Conservation (phyloP, 2,329 filamentous ascomycete genomes). For the Penicillium sp. region DNA sequence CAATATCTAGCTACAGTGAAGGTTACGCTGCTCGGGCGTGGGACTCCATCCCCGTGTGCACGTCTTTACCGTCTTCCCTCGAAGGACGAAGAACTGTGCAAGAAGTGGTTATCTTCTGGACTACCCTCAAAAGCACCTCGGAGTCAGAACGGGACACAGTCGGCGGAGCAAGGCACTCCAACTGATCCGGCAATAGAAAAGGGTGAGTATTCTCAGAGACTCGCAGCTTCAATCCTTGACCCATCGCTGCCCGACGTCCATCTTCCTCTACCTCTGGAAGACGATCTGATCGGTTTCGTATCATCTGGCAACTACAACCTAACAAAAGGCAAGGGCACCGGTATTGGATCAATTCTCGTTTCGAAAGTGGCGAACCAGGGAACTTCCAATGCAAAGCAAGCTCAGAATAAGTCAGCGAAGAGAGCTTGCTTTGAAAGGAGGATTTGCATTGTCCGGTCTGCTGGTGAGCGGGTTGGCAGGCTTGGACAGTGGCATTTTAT, state of each 20-base stretch:
- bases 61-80: constrained; percentile 83
- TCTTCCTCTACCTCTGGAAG: constrained; percentile 62
- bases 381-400: constrained; percentile 7
- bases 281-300: constrained; percentile 83
- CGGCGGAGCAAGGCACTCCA: constrained; percentile 11
- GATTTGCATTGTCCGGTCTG: constrained; percentile 74
- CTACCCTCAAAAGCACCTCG: neutral
- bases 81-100: constrained; percentile 51
- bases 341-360: constrained; percentile 66
- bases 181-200: constrained; percentile 15
- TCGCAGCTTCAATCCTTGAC: constrained; percentile 30
- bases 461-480: constrained; percentile 74
- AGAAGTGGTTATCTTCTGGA: constrained; percentile 62
- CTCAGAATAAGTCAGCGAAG: constrained; percentile 18
- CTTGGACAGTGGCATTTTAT: constrained; percentile 73
- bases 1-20: constrained; percentile 56
- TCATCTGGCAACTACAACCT: constrained; percentile 83
- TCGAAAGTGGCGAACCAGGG: constrained; percentile 47
- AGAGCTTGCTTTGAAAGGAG: constrained; percentile 21
- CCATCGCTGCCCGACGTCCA: constrained; percentile 41
- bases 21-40: constrained; percentile 65
- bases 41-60: constrained; percentile 67
- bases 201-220: constrained; percentile 24
- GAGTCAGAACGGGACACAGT: neutral
- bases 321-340: constrained; percentile 68